Conservation (phyloP, 371 early-diverging fungal species). For the Mucor indicus region DNA sequence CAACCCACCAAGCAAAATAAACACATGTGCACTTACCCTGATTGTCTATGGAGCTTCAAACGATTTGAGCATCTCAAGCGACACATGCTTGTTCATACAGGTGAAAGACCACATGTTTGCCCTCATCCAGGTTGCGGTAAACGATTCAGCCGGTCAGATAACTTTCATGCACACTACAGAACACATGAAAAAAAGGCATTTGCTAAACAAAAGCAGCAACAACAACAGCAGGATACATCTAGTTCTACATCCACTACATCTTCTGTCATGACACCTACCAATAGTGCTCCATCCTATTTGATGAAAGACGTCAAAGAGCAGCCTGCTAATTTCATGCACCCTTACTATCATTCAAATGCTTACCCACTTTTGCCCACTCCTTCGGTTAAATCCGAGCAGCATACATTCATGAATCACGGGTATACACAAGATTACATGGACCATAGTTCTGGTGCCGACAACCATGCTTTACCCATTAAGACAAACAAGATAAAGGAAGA, state of each 20-base stretch:
- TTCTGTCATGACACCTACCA: constrained; percentile 1
- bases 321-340: too few relatives aligned
- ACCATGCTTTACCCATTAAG: too few relatives aligned
- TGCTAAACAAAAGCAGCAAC: constrained; percentile 30
- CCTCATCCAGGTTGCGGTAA: constrained; percentile 65
- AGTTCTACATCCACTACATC: constrained; percentile 3
- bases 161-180: constrained; percentile 61
- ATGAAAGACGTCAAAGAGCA: too few relatives aligned
- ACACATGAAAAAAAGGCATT: constrained; percentile 52
- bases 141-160: constrained; percentile 74
- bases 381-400: not conserved
- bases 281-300: too few relatives aligned
- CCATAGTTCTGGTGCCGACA: too few relatives aligned
- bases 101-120: constrained; percentile 68
- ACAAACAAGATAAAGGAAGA: not conserved
- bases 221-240: too few relatives aligned
- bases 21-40: constrained; percentile 55
- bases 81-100: constrained; percentile 72
- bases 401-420: too few relatives aligned
- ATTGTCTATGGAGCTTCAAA: constrained; percentile 67
- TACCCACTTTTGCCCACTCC: constrained; percentile 19
- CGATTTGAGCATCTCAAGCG: constrained; percentile 84
- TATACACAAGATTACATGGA: too few relatives aligned
- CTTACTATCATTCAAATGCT: too few relatives aligned
- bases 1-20: constrained; percentile 45